Evolutionary conservation across 2,329 filamentous ascomycete species (phyloP), one percentile per base, ranked within the genome.

Genomic region (Hypoxylon rubiginosum): DNA sequence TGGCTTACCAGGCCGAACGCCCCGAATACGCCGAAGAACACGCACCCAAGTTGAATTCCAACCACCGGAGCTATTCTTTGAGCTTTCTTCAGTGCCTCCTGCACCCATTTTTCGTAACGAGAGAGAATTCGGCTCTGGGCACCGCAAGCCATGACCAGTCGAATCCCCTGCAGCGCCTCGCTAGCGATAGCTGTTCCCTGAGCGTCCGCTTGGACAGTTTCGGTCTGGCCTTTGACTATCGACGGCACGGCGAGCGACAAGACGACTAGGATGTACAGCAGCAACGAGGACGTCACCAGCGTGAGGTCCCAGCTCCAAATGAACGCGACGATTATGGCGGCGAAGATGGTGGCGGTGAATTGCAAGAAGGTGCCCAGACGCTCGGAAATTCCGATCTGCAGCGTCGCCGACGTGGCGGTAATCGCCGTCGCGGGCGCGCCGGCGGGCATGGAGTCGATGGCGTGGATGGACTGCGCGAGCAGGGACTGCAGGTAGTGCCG

Each of bases 301-400:
- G 88, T 86, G 30, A 90, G 79, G 4, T 82, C 78, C 86, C 88
- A 90, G 70, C 81, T 88, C 71, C 82, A 86, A 4, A 79, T 81
- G 70, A 90, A 88, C 11, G 87, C 85, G 21, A 88, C 82, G 65
- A 87, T 76, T 55, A 86, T 80, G 28, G 86, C 81, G 15, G 86
- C 76, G 32, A 87, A 74, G 56, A 89, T 82, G 26, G 85, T 85
- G 0, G 86, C 76, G 1, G 77, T 77, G 68, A 81, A 89, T 72
- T 90, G 87, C 60, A 90, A 71, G 50, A 89, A 85, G 1, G 82
- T 83, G 7, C 86, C 87, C 0, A 91, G 79, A 71, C 89, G 89
- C 73, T 90, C 88, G 0, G 87, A 89, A 41, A 90, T 88, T 2
- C 89, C 88, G 11, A 90, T 79, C 76, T 91, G 88, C 17, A 91